Percentiles rank a stretch among this genome's conserved stretches.
Conservation (phyloP, 495 filamentous ascomycete genomes). For the Talaromyces ruber region DNA sequence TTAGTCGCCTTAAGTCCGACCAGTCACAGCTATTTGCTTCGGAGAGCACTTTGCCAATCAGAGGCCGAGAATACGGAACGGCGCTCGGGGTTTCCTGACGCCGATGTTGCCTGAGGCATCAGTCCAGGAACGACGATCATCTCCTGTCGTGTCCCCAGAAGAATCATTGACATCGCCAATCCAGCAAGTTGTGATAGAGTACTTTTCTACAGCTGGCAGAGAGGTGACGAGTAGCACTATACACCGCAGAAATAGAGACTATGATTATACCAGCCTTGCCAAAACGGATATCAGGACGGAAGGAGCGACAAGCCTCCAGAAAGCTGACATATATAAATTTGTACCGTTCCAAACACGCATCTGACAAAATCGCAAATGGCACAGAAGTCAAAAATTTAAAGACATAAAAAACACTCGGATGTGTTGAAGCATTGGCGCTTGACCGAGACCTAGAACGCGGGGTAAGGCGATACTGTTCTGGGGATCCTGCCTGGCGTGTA, state of each 20-base stretch:
- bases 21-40: neutral
- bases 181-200: neutral
- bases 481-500: slow-evolving; percentile 6
- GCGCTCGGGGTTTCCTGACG: too few species aligned
- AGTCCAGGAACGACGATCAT: too few species aligned
- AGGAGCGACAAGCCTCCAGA: slow-evolving; percentile 11
- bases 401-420: neutral
- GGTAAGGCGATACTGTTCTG: slow-evolving; percentile 7
- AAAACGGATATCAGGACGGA: too few species aligned
- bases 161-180: neutral
- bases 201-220: neutral
- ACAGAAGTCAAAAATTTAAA: slow-evolving; percentile 13
- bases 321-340: slow-evolving; percentile 15
- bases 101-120: neutral
- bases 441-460: slow-evolving; percentile 32
- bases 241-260: slow-evolving; percentile 28
- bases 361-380: slow-evolving; percentile 20
- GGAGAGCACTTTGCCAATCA: neutral
- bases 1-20: neutral
- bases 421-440: slow-evolving; percentile 14
- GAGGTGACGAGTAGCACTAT: neutral
- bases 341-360: slow-evolving; percentile 21
- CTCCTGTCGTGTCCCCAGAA: too few species aligned
- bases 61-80: neutral
- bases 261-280: too few species aligned